Conservation (phyloP, 1,284 basidiomycete species). For the Singerocomus rubriflavus region DNA sequence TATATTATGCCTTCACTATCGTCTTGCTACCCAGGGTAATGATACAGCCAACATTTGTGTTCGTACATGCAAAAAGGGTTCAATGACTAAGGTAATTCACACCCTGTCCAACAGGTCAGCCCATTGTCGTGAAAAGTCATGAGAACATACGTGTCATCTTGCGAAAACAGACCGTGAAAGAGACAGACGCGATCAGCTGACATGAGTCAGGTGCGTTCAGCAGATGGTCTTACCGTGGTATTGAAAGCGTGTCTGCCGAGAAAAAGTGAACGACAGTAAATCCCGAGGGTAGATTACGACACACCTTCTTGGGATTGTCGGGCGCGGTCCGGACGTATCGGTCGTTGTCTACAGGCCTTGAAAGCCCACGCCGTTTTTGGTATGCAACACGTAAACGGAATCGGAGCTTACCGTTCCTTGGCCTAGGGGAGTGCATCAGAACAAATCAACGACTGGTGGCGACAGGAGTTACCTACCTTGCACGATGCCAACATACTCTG, state of each 20-base stretch:
- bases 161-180: not conserved
- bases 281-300: constrained; percentile 15
- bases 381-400: constrained; percentile 2
- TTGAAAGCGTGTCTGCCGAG: constrained; percentile 62
- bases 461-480: constrained; percentile 51
- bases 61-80: constrained; percentile 21
- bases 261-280: constrained; percentile 15
- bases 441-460: not conserved
- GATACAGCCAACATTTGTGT: constrained; percentile 21
- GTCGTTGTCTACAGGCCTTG: constrained; percentile 75
- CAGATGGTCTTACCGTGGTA: constrained; percentile 58
- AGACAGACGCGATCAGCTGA: constrained; percentile 15
- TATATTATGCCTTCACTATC: constrained; percentile 5
- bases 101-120: constrained; percentile 16
- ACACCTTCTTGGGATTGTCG: constrained; percentile 82
- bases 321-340: constrained; percentile 76
- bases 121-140: not conserved
- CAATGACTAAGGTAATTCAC: constrained; percentile 14
- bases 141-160: constrained; percentile 44
- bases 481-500: constrained; percentile 88
- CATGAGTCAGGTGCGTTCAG: not conserved
- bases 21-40: constrained; percentile 10
- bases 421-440: constrained; percentile 41
- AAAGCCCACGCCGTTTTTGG: constrained; percentile 2
- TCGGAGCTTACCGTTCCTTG: constrained; percentile 60